These are phyloP conservation scores for Phlebopus sp. DNA, from an alignment of 1,284 basidiomycete species.

Conservation along the genomic window DNA sequence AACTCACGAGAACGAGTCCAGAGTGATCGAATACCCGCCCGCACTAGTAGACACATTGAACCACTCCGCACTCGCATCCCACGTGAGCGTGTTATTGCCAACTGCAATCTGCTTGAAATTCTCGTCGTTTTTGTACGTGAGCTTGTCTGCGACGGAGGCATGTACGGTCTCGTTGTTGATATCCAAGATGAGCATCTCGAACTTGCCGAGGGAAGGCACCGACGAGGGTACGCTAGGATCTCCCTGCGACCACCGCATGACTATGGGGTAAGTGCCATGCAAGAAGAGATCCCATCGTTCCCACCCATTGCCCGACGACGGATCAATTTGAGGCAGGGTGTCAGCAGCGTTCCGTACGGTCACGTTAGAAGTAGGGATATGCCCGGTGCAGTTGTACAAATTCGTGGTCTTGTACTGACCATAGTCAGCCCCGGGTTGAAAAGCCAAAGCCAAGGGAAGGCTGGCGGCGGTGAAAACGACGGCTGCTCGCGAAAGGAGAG, in stretches of 20 bases:
- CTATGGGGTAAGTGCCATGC: conserved; percentile 8
- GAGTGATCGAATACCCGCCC: conserved; percentile 6
- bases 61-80: conserved; percentile 9
- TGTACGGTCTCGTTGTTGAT: conserved; percentile 6
- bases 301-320: conserved; percentile 2
- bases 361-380: conserved; percentile 6
- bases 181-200: conserved; percentile 4
- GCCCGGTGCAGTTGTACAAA: conserved; percentile 13
- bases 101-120: conserved; percentile 4
- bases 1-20: conserved; percentile 15
- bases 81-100: conserved; percentile 4
- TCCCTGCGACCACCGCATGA: conserved; percentile 11
- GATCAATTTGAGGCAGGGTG: conserved; percentile 12
- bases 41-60: conserved; percentile 10
- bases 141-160: not conserved
- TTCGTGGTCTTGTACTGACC: conserved; percentile 8
- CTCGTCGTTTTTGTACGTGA: conserved; percentile 1
- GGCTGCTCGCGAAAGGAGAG: not conserved
- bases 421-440: conserved; percentile 13
- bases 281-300: conserved; percentile 9
- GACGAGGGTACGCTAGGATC: conserved; percentile 1
- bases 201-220: not conserved
- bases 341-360: conserved; percentile 10
- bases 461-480: not conserved
- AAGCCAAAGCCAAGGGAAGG: conserved; percentile 1